These are phyloP conservation scores for Salinomyces thailandicus DNA, from an alignment of 2,329 filamentous ascomycete genomes.

Conservation along the genomic window DNA sequence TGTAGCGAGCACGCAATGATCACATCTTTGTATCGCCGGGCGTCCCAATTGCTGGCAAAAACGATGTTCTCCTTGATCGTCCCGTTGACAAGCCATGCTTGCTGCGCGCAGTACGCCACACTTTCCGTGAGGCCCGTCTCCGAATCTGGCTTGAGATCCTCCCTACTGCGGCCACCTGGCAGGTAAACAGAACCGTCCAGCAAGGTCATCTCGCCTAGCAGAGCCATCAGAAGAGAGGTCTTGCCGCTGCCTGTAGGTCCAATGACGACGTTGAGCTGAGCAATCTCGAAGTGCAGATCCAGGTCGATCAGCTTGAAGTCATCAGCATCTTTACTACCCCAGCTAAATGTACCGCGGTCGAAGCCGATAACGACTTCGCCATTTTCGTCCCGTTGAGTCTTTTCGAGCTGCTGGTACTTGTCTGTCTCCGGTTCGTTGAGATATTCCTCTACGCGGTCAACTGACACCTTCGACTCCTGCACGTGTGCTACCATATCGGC, in stretches of 20 bases:
- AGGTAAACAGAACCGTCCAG: conserved; percentile 71
- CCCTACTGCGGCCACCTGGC: conserved; percentile 73
- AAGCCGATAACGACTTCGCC: conserved; percentile 73
- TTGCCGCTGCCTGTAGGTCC: conserved; percentile 93
- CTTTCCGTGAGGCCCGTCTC: conserved; percentile 82
- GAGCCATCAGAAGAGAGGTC: conserved; percentile 88
- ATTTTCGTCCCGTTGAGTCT: conserved; percentile 56
- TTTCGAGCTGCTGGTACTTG: conserved; percentile 76
- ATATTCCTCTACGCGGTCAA: conserved; percentile 94
- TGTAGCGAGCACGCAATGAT: conserved; percentile 85
- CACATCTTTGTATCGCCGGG: conserved; percentile 75
- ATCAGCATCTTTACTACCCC: conserved; percentile 54
- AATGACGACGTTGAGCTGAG: conserved; percentile 82
- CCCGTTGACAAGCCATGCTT: conserved; percentile 93
- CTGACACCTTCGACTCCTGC: conserved; percentile 91
- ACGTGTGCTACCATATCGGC: conserved; percentile 99
- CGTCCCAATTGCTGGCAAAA: conserved; percentile 71
- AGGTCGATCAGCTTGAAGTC: conserved; percentile 69
- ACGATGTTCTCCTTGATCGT: conserved; percentile 94
- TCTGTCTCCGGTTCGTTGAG: conserved; percentile 88
- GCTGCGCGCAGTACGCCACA: conserved; percentile 91
- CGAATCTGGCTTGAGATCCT: conserved; percentile 71
- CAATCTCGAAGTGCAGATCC: conserved; percentile 70
- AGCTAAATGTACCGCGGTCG: conserved; percentile 73
- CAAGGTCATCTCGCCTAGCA: conserved; percentile 91